Evolutionary conservation across 2,329 filamentous ascomycete species (phyloP), one percentile per base, ranked within the genome.

Genomic region (Apiospora marii): DNA sequence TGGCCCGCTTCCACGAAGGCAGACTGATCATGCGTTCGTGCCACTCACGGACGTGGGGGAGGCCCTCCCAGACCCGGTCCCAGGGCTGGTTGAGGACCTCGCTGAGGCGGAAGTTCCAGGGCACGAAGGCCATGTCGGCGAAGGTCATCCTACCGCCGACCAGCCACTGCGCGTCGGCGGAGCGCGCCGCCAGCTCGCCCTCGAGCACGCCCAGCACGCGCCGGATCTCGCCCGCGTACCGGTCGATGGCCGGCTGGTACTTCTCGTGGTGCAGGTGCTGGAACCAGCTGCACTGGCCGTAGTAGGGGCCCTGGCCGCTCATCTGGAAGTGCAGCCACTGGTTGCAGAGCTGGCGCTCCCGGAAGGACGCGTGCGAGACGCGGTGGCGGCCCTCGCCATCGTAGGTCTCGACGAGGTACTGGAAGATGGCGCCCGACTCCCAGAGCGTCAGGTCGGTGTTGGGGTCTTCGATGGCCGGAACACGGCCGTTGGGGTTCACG

Each of bases 231-330:
- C 82, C 81, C 24, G 76, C 71, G 76, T 87, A 88, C 24, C 86
- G 83, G 6, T 85, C 82, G 30, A 83, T 84, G 85, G 22, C 80
- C 82, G 0, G 77, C 79, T 27, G 86, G 46, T 73, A 83, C 53
- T 61, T 83, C 72, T 87, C 85, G 0, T 77, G 78, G 76, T 87
- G 83, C 72, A 82, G 84, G 12, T 70, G 37, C 16, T 58, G 76
- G 77, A 85, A 87, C 85, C 84, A 87, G 41, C 78, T 79, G 0
- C 78, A 79, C 76, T 87, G 85, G 19, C 86, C 86, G 72, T 82
- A 87, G 75, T 87, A 87, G 0, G 85, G 85, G 0, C 85, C 85
- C 74, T 87, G 85, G 10, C 85, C 85, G 2, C 81, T 81, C 53
- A 79, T 78, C 77, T 87, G 85, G 77, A 82, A 86, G 75, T 81